These are phyloP conservation scores for Dactylellina parvicollis DNA, from an alignment of 2,329 filamentous ascomycete species.

Conservation along the genomic window DNA sequence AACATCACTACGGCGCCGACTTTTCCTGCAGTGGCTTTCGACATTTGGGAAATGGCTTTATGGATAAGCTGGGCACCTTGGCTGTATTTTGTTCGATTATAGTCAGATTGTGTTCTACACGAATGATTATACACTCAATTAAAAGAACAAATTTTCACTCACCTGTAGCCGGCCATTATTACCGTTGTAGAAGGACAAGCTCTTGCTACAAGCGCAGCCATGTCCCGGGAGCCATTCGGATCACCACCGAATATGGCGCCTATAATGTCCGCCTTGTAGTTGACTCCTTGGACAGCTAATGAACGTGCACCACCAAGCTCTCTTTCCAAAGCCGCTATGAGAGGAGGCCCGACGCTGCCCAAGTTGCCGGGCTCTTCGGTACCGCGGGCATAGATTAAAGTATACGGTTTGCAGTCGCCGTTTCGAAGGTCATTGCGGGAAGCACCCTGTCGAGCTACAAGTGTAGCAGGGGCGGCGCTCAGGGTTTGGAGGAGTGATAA, in stretches of 20 bases:
- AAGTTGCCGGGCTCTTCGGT: constrained; percentile 59
- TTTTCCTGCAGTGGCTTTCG: constrained; percentile 52
- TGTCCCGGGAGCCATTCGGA: constrained; percentile 34
- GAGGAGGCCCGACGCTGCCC: constrained; percentile 56
- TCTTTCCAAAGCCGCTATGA: constrained; percentile 55
- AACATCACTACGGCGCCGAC: constrained; percentile 59
- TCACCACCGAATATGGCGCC: constrained; percentile 58
- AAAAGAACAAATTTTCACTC: neutral
- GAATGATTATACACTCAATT: neutral
- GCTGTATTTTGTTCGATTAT: constrained; percentile 34
- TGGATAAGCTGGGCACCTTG: constrained; percentile 59
- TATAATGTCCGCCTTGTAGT: constrained; percentile 56
- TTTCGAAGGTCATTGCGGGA: constrained; percentile 9
- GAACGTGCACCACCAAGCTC: constrained; percentile 51
- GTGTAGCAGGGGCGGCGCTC: constrained; percentile 1
- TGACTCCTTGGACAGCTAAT: constrained; percentile 57
- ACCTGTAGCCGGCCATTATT: constrained; percentile 24
- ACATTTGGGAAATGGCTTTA: constrained; percentile 56
- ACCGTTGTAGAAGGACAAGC: neutral
- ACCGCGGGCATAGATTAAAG: constrained; percentile 59
- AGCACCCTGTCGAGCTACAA: neutral
- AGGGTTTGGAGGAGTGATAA: constrained; percentile 5
- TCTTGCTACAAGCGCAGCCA: neutral
- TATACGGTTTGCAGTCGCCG: constrained; percentile 38
- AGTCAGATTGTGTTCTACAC: neutral